Evolutionary conservation across 495 filamentous ascomycete genomes (phyloP).

Genomic region (Penicillium cinerascens): DNA sequence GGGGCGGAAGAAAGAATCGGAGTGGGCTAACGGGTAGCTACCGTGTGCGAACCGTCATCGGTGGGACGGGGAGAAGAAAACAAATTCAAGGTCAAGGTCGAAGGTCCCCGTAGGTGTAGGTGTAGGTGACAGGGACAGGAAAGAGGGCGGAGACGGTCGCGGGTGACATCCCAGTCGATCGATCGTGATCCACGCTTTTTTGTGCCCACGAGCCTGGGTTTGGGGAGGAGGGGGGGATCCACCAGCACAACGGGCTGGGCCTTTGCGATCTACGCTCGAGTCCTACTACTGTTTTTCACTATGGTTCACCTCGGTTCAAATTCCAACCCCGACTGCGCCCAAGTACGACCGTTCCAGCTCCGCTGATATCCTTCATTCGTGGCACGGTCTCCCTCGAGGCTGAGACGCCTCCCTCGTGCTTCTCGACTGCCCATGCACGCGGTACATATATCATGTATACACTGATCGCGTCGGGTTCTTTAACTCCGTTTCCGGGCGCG

Average conservation of each 20-base stretch:
- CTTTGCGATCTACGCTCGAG: not conserved
- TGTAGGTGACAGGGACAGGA: not conserved
- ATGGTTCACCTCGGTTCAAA: conserved; percentile 11
- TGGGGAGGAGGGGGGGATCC: not conserved
- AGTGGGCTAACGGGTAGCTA: conserved; percentile 15
- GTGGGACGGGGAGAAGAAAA: conserved; percentile 2
- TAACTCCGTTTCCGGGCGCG: not conserved
- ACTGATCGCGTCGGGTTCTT: not conserved
- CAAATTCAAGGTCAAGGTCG: not conserved
- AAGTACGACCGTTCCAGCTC: conserved; percentile 9
- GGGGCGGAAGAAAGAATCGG: conserved; percentile 23
- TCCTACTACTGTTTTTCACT: not conserved
- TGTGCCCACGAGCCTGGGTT: not conserved
- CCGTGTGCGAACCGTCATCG: conserved; percentile 15
- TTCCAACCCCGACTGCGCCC: conserved; percentile 11
- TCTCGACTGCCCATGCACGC: not conserved
- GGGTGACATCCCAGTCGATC: conserved; percentile 2
- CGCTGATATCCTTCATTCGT: conserved; percentile 2
- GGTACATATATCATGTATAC: not conserved
- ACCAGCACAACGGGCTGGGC: not conserved
- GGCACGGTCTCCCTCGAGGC: conserved; percentile 6
- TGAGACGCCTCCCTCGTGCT: conserved; percentile 3
- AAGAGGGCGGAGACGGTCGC: conserved; percentile 9
- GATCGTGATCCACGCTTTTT: not conserved
- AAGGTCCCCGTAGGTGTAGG: no score